Conservation (phyloP, 257 asterid genomes). For the Lycium barbarum region DNA sequence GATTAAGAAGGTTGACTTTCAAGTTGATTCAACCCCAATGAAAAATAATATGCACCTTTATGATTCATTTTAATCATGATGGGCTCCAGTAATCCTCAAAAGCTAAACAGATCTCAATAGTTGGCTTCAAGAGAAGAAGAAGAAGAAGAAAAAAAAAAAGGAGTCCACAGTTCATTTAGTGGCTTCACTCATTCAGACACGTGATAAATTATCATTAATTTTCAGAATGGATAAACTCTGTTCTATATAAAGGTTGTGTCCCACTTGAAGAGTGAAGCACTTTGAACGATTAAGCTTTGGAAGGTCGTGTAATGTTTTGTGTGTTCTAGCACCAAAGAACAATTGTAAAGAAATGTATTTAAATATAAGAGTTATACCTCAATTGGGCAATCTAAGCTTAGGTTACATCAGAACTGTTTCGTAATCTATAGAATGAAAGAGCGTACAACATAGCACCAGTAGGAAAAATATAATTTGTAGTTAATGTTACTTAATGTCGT, state of each 20-base stretch:
- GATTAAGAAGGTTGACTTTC: background rate
- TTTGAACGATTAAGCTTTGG: background rate
- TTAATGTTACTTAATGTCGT: too few species aligned
- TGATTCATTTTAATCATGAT: slow-evolving; percentile 8
- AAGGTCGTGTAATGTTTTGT: background rate
- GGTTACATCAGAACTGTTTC: too few species aligned
- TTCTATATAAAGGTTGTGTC: background rate
- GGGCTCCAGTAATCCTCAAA: background rate
- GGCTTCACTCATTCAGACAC: background rate
- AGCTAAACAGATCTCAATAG: background rate
- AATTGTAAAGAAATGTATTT: too few species aligned
- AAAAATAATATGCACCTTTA: background rate
- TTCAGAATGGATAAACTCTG: background rate
- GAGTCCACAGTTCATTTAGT: background rate
- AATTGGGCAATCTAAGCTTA: too few species aligned
- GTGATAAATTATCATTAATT: background rate
- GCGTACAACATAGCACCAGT: too few species aligned
- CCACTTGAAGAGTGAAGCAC: background rate
- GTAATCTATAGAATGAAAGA: too few species aligned
- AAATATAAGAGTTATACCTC: too few species aligned
- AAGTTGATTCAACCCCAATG: background rate
- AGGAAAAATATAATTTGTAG: too few species aligned
- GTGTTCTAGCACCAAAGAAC: background rate
- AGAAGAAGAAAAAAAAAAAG: background rate
- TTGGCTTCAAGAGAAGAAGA: background rate